Evolutionary conservation across 2,329 filamentous ascomycete genomes (phyloP).

Genomic region (Penicillium sp.): DNA sequence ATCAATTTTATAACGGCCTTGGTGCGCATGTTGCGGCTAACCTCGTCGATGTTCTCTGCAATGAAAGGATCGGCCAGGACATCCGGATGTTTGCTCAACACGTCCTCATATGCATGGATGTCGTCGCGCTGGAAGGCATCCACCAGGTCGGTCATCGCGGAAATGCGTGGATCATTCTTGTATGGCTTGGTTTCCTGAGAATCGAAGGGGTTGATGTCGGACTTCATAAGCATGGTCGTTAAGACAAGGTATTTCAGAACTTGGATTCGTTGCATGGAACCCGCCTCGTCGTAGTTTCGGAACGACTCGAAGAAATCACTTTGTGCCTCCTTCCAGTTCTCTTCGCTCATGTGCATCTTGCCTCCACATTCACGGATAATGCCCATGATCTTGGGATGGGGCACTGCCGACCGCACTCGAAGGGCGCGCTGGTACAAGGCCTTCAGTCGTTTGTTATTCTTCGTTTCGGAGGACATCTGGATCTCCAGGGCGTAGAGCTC

Average conservation of each 20-base stretch:
- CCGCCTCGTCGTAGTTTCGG: constrained; percentile 97
- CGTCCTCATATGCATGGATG: constrained; percentile 84
- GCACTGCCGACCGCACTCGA: constrained; percentile 91
- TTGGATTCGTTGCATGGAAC: constrained; percentile 91
- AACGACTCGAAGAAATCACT: constrained; percentile 99
- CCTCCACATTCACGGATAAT: constrained; percentile 98
- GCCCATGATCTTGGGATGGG: constrained; percentile 98
- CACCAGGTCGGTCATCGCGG: constrained; percentile 95
- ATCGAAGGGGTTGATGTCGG: constrained; percentile 97
- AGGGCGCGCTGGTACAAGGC: constrained; percentile 86
- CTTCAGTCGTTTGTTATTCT: constrained; percentile 97
- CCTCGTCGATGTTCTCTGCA: constrained; percentile 97
- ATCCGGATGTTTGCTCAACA: constrained; percentile 82
- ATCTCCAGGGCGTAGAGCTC: constrained; percentile 98
- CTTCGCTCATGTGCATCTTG: constrained; percentile 99
- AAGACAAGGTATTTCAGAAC: constrained; percentile 95
- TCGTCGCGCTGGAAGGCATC: constrained; percentile 96
- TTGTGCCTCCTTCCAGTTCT: constrained; percentile 97
- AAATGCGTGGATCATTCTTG: constrained; percentile 89
- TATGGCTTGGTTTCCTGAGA: constrained; percentile 99
- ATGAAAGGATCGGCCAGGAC: constrained; percentile 92
- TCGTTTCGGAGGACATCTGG: constrained; percentile 95
- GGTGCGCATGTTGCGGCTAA: constrained; percentile 95
- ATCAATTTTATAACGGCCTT: constrained; percentile 93
- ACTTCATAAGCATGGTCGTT: constrained; percentile 97